Evolutionary conservation across 179 eudicot species (phyloP), one percentile per base, ranked within the genome.

Genomic region (Drosera spatulata): DNA sequence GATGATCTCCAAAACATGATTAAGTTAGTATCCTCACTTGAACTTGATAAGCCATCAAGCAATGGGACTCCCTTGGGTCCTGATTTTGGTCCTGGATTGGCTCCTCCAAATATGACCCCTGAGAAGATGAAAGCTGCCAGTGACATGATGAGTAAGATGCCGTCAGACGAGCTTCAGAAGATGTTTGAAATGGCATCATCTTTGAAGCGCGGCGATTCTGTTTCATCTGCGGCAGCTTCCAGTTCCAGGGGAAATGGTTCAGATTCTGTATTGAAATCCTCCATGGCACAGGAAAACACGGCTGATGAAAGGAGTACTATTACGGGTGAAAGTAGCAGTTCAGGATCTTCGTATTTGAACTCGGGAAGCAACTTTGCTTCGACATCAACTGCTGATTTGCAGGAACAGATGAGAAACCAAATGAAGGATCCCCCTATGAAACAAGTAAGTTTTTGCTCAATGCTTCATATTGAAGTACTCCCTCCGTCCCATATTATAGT

Each of bases 401-500:
- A 91, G 74, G 91, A 88, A 64, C 96, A 91, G 71, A 84, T 93
- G 90, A 83, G 87, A 75, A 84, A 81, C 66, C 99, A 86, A 73
- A 78, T 93, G 99, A 86, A 86, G 50, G 93, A 93, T 79, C 99
- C 99, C 55, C 95, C 95, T 57, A 89, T 86, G 93, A 79, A 86
- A 53, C 84, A 89, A 83, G 99, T 93, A 70, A 63, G 68, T 60
- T 48, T 37, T 2, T 50, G 53, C 5, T 11, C 4, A 22, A 22
- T 22, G 33, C 33, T 22, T 22, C 33, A 22, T 22, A 22, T 22
- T 22, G 33, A 22, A 22, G 33, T 22, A 22, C 33, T 22, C 33
- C 33, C 33, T 22, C 33, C 33, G 33, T 22, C 33, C 33, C 33
- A 22, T 22, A n/a, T n/a, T n/a, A n/a, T 22, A 22, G 33, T 22